A percentile compares a stretch with the other conserved stretches of the same genome.
phyloP scores from a whole-genome alignment of 1,139 yeast genomes.

The Suhomyces kunorum region DNA sequence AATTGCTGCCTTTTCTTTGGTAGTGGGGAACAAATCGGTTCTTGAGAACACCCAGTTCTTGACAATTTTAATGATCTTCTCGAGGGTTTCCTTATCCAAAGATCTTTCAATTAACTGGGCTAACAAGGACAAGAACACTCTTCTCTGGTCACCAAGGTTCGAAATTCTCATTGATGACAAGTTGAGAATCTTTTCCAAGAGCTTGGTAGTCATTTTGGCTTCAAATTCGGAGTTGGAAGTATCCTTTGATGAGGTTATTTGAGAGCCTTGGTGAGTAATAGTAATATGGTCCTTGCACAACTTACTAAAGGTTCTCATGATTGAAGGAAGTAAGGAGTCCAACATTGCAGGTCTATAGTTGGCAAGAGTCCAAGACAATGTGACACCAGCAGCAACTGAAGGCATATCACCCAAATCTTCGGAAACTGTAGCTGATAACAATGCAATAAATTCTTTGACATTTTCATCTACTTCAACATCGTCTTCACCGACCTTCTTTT shows the following conservation, averaged over 20 bases:
- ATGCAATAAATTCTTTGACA: conserved; percentile 59
- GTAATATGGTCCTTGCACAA: conserved; percentile 87
- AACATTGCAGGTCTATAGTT: conserved; percentile 70
- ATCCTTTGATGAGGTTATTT: conserved; percentile 26
- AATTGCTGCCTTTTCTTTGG: conserved; percentile 94
- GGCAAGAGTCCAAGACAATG: conserved; percentile 80
- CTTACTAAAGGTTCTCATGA: conserved; percentile 86
- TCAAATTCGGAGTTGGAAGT: conserved; percentile 55
- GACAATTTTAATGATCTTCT: conserved; percentile 75
- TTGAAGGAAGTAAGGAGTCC: conserved; percentile 70
- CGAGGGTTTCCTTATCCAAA: conserved; percentile 70
- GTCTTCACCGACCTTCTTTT: conserved; percentile 45
- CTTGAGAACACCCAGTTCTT: conserved; percentile 88
- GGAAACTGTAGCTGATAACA: conserved; percentile 67
- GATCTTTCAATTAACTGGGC: conserved; percentile 93
- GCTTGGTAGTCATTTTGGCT: conserved; percentile 73
- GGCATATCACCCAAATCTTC: conserved; percentile 83
- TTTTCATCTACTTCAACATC: conserved; percentile 60
- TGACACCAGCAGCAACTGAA: conserved; percentile 90
- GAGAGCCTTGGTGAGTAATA: conserved; percentile 55
- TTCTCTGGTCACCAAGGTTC: conserved; percentile 85
- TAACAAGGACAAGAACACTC: conserved; percentile 79
- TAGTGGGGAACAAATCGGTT: conserved; percentile 85
- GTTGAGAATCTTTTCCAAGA: conserved; percentile 74
- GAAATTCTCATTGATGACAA: conserved; percentile 81